A percentile compares a stretch with the other conserved stretches of the same genome.
These are phyloP conservation scores for Lasiodiplodia theobromae DNA, from an alignment of 2,329 filamentous ascomycete genomes.

Conservation along the genomic window DNA sequence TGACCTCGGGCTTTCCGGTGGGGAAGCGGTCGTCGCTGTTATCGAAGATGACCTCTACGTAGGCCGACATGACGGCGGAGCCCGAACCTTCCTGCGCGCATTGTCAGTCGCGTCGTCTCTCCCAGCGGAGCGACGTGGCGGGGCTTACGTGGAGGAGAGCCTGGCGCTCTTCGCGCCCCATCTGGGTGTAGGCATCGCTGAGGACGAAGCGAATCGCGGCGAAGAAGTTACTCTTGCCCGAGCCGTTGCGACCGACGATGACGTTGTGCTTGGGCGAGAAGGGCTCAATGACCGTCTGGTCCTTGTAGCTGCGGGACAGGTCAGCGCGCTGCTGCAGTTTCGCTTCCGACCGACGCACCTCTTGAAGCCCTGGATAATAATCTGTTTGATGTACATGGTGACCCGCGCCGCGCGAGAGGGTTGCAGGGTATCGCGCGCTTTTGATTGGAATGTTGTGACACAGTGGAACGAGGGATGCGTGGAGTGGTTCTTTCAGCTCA, in stretches of 20 bases:
- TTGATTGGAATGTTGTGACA: neutral
- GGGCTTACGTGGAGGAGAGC: constrained; percentile 78
- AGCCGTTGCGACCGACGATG: constrained; percentile 98
- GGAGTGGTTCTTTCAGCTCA: neutral
- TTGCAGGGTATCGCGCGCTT: constrained; percentile 9
- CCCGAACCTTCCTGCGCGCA: constrained; percentile 80
- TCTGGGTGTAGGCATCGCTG: constrained; percentile 95
- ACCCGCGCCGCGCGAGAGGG: constrained; percentile 9
- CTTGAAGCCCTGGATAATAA: constrained; percentile 99
- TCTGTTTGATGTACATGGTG: constrained; percentile 98
- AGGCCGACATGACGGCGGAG: constrained; percentile 98
- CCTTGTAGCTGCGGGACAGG: constrained; percentile 80
- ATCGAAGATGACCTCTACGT: constrained; percentile 98
- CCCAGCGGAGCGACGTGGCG: neutral
- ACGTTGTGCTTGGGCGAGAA: constrained; percentile 98
- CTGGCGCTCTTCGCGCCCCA: constrained; percentile 94
- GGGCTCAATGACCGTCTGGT: constrained; percentile 97
- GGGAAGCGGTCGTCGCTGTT: constrained; percentile 96
- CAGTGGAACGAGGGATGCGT: neutral
- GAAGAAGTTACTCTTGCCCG: constrained; percentile 99
- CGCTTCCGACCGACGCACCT: constrained; percentile 64
- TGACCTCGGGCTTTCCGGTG: constrained; percentile 88
- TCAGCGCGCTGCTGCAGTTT: constrained; percentile 29
- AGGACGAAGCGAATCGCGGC: constrained; percentile 98
- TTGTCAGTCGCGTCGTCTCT: neutral